phyloP scores from a whole-genome alignment of 495 filamentous ascomycete genomes.

The Immersiella caudata region DNA sequence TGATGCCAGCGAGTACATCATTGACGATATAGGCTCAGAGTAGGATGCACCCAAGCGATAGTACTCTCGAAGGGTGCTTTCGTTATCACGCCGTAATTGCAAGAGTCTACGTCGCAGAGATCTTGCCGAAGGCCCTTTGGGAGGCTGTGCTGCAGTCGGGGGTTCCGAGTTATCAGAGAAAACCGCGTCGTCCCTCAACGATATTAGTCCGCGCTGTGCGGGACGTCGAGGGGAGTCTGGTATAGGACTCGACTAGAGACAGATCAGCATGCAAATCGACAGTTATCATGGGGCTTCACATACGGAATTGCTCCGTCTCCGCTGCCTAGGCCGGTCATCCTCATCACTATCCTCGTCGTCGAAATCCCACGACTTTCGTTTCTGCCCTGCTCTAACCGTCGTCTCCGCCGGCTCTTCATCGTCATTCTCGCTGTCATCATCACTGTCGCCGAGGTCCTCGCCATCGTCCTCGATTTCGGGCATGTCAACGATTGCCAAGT shows the following conservation, averaged over 20 bases:
- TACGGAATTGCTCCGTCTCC: constrained; percentile 87
- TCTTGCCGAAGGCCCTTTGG: constrained; percentile 64
- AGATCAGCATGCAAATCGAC: constrained; percentile 35
- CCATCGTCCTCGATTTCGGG: constrained; percentile 80
- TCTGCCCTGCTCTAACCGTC: constrained; percentile 53
- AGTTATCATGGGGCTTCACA: constrained; percentile 30
- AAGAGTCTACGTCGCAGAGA: constrained; percentile 72
- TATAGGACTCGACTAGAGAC: constrained; percentile 60
- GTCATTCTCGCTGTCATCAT: constrained; percentile 45
- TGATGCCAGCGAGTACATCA: constrained; percentile 91
- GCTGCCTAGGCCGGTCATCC: constrained; percentile 70
- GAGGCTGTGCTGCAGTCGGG: constrained; percentile 60
- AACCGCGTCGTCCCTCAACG: constrained; percentile 45
- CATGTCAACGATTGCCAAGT: constrained; percentile 81
- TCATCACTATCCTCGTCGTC: constrained; percentile 72
- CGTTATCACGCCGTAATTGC: constrained; percentile 74
- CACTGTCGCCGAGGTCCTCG: constrained; percentile 56
- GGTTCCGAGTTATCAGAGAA: constrained; percentile 48
- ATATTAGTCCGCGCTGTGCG: constrained; percentile 53
- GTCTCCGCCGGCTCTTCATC: constrained; percentile 17
- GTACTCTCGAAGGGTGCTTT: constrained; percentile 71
- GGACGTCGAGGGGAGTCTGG: constrained; percentile 54
- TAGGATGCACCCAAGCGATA: constrained; percentile 87
- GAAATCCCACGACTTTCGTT: constrained; percentile 79
- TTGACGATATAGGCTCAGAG: constrained; percentile 89